Base-by-base conservation (phyloP, 345 rosid genomes). In the Physaria fendleri region DNA sequence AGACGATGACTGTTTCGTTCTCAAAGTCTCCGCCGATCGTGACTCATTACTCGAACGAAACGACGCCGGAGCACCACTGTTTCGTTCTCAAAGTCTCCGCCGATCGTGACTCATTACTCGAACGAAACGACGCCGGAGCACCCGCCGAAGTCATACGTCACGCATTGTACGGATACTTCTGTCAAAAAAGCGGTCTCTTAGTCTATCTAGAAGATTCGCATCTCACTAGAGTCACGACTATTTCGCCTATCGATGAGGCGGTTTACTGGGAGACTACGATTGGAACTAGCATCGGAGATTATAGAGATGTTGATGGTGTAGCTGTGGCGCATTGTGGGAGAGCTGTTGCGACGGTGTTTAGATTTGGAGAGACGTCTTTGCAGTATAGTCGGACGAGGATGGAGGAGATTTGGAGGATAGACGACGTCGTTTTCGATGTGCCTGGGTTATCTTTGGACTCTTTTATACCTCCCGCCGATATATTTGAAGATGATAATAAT, bases 391-490 rank as follows among this genome's bases (percentile, higher is more conserved):
- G 98, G 58, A 88, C 88, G 18, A 70, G 89, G 42, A 88, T 92
- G 96, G 96, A 92, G 62, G 98, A 92, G 68, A 64, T 75, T 1
- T 92, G 98, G 98, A 77, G 77, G 57, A 92, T 92, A 54, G 96
- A 85, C 62, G 96, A 92, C 76, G 92, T 84, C 64, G 98, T 81
- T 37, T 92, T 85, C 68, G 78, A 92, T 68, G 98, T 92, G 18
- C 88, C 79, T 0, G 96, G 98, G 3, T 93, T 92, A 37, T 85
- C 96, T 9, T 46, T 79, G 17, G 98, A 92, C 51, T 74, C 76
- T n/a, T 92, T 88, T 70, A 92, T 92, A 33, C 98, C 98, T 55
- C 98, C 98, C 1, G 90, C 98, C 30, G 98, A 88, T 76, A 77
- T 88, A 12, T 74, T 71, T 56, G 80, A 84, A 63, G 73, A 71